Base-by-base conservation (phyloP, 208 protist genomes). In the Trypanosoma congolense region DNA sequence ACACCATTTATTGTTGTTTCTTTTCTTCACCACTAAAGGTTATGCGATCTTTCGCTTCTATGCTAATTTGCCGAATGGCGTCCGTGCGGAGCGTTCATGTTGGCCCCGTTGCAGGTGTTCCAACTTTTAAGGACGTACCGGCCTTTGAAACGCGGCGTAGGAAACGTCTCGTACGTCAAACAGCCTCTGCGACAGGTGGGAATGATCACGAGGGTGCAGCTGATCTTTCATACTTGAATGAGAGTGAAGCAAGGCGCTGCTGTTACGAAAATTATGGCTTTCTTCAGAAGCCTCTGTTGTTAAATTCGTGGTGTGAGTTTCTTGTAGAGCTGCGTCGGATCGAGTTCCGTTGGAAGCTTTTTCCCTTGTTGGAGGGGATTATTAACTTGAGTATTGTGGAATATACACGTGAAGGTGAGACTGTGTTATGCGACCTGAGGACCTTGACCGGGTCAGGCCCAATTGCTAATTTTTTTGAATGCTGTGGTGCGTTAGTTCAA, bases 261-360 rank as follows among this genome's bases (percentile, higher is more conserved):
- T 92, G 84, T 28, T 79, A 76, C 56, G 77, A 85, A 33, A 65
- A 69, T 2, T 88, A 92, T 59, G 84, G 73, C 2, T 92, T 88
- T 73, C 41, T 88, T 19, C 70, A 83, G 30, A 83, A 79, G 38
- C 84, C 84, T 26, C 25, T 79, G 31, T 69, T 75, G 49, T 63
- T 88, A 56, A 31, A 65, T n/a, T 63, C 52, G 3, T 92, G 84
- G 84, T 72, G 56, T 30, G 61, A 88, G 38, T 92, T 92, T 75
- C 45, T 80, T 2, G 25, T 52, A 18, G 84, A 88, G 40, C 25
- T 92, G 36, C 65, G 70, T 52, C 70, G 80, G 3, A 40, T 88
- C 21, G 84, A 92, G 62, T 65, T 88, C 16, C 26, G 47, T 22
- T 92, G 84, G 84, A 67, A 56, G 26, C 66, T 92, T 18, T 28